A percentile compares a stretch with the other conserved stretches of the same genome.
Conservation (phyloP, 1,284 basidiomycete species). For the Ceratobasidium sp. region DNA sequence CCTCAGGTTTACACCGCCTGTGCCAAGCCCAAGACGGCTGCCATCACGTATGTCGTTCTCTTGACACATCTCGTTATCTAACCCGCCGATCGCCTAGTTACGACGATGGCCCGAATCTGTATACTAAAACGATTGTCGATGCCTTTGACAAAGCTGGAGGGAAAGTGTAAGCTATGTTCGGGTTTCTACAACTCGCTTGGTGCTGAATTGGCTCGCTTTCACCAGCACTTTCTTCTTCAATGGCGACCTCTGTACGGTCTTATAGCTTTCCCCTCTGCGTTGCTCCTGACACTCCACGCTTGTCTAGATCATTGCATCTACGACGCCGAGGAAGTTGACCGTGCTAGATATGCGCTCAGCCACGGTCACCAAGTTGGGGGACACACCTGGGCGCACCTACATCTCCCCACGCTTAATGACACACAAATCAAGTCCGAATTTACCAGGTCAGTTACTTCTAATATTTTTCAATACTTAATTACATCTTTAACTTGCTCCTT, state of each 20-base stretch:
- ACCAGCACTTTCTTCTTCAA: constrained; percentile 39
- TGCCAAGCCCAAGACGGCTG: constrained; percentile 28
- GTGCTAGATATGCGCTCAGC: constrained; percentile 57
- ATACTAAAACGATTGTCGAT: constrained; percentile 2
- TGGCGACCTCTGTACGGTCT: constrained; percentile 45
- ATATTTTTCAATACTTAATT: not conserved
- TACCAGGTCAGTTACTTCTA: constrained; percentile 19
- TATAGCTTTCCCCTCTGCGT: not conserved
- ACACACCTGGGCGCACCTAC: constrained; percentile 58
- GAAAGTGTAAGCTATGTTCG: not conserved
- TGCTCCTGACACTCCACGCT: not conserved
- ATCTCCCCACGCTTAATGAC: constrained; percentile 39
- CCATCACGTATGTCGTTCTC: constrained; percentile 33
- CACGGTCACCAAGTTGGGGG: constrained; percentile 60
- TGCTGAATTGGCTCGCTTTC: not conserved
- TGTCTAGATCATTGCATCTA: constrained; percentile 59
- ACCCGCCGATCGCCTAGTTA: not conserved
- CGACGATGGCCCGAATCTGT: constrained; percentile 8
- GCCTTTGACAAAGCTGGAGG: constrained; percentile 16
- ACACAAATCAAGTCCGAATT: constrained; percentile 35
- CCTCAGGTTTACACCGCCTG: constrained; percentile 32
- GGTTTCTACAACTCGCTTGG: not conserved
- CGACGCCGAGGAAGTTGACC: constrained; percentile 53
- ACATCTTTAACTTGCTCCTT: constrained; percentile 28
- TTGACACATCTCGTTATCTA: not conserved